A percentile compares a stretch with the other conserved stretches of the same genome.
Evolutionary conservation across 164 flowering plant species (phyloP).

Genomic region (Dillenia turbinata): DNA sequence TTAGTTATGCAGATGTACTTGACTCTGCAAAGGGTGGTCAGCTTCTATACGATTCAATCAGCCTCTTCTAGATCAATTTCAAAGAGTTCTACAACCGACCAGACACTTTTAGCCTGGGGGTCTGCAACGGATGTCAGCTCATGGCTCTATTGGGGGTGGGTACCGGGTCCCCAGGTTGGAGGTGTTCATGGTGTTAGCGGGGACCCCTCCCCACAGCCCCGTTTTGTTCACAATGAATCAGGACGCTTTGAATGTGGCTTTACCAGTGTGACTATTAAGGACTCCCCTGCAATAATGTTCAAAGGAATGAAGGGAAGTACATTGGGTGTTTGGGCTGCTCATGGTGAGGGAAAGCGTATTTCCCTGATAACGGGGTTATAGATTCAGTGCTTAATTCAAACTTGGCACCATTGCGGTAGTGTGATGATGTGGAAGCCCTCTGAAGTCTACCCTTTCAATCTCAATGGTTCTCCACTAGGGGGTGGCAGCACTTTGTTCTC

Average conservation of each 20-base stretch:
- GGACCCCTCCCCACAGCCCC: constrained; percentile 83
- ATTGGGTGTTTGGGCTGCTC: constrained; percentile 95
- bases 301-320: constrained; percentile 94
- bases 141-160: constrained; percentile 96
- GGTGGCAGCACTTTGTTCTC: constrained; percentile 85
- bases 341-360: constrained; percentile 96
- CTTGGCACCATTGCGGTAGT: constrained; percentile 82
- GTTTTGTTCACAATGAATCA: constrained; percentile 87
- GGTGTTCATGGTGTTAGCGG: constrained; percentile 71
- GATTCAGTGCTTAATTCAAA: constrained; percentile 41
- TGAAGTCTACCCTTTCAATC: constrained; percentile 78
- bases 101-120: constrained; percentile 86
- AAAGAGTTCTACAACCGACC: constrained; percentile 54
- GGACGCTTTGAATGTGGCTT: constrained; percentile 94
- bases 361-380: constrained; percentile 65
- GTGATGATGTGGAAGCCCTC: constrained; percentile 81
- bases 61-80: constrained; percentile 56
- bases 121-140: constrained; percentile 96
- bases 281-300: constrained; percentile 84
- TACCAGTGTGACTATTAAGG: constrained; percentile 70
- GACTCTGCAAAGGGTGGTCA: too few relatives aligned
- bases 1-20: constrained; percentile 80
- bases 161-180: constrained; percentile 83
- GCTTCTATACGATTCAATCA: too few relatives aligned
- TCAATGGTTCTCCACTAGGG: constrained; percentile 94